phyloP scores from a whole-genome alignment of 202 grass and related monocot genomes.

The Hordeum pubiflorum region DNA sequence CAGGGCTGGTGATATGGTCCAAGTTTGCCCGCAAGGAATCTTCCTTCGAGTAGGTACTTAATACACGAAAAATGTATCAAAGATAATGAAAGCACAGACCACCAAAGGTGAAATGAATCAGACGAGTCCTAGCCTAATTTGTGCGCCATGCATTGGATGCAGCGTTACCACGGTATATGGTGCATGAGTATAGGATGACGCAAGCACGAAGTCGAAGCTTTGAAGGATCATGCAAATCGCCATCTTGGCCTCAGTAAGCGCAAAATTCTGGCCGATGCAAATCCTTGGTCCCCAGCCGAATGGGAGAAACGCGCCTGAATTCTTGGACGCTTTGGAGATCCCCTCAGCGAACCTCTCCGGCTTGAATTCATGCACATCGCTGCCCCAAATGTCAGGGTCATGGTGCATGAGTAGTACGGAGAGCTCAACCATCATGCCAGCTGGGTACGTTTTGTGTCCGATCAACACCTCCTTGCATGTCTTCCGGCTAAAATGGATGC shows the following conservation, averaged over 20 bases:
- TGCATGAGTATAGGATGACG: neutral
- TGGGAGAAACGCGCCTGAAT: neutral
- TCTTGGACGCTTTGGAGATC: neutral
- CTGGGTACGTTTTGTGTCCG: neutral
- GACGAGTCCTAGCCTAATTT: neutral
- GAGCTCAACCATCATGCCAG: neutral
- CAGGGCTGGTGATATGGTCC: too few relatives aligned
- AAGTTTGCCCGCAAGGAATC: too few relatives aligned
- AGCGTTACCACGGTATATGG: neutral
- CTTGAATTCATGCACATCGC: neutral
- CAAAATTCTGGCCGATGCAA: neutral
- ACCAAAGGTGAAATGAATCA: neutral
- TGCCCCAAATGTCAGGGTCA: neutral
- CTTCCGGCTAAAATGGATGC: neutral
- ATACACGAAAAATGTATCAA: too few relatives aligned
- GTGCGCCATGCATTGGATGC: conserved; percentile 25
- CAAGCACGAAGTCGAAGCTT: neutral
- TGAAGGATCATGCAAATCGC: neutral
- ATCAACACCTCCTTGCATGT: neutral
- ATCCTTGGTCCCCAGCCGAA: neutral
- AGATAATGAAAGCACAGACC: neutral
- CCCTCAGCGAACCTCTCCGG: neutral
- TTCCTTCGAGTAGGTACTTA: too few relatives aligned
- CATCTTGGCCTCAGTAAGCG: neutral
- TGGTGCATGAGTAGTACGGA: neutral